Percentiles rank a stretch among this genome's conserved stretches.
Conservation (phyloP, 2,329 filamentous ascomycete species). For the Acephala macrosclerotiorum region DNA sequence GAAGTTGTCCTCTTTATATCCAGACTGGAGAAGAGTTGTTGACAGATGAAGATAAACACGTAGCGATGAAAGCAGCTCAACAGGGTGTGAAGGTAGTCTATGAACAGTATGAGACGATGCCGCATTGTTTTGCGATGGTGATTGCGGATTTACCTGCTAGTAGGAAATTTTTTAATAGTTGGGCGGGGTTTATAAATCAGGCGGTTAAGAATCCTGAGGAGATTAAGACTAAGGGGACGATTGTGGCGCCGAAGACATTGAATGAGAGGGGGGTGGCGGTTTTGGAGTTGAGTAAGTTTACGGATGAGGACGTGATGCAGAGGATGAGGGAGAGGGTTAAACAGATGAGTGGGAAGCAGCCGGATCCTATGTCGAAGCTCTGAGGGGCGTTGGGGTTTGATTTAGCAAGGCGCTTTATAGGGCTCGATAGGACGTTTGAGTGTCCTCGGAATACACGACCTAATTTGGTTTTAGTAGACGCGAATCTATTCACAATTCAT, state of each 20-base stretch:
- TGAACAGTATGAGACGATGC: slow-evolving; percentile 82
- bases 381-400: slow-evolving; percentile 28
- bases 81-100: slow-evolving; percentile 69
- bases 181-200: slow-evolving; percentile 62
- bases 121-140: slow-evolving; percentile 73
- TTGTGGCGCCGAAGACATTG: slow-evolving; percentile 58
- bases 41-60: slow-evolving; percentile 68
- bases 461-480: too few species aligned
- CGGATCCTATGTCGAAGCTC: slow-evolving; percentile 44
- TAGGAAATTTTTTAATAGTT: slow-evolving; percentile 60
- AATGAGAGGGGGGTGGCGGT: slow-evolving; percentile 56
- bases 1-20: slow-evolving; percentile 71
- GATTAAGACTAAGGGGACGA: slow-evolving; percentile 50
- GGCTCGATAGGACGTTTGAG: background rate
- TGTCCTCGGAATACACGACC: background rate
- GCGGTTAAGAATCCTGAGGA: slow-evolving; percentile 41
- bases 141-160: slow-evolving; percentile 55
- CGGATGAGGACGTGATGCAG: slow-evolving; percentile 51
- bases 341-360: slow-evolving; percentile 36
- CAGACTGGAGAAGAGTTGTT: slow-evolving; percentile 76
- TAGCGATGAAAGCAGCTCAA: slow-evolving; percentile 61
- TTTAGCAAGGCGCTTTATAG: background rate
- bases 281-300: slow-evolving; percentile 51
- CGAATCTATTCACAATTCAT: background rate
- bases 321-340: slow-evolving; percentile 46